Evolutionary conservation across 2,329 filamentous ascomycete genomes (phyloP), one percentile per base, ranked within the genome.

Genomic region (Fusarium marasasianum): DNA sequence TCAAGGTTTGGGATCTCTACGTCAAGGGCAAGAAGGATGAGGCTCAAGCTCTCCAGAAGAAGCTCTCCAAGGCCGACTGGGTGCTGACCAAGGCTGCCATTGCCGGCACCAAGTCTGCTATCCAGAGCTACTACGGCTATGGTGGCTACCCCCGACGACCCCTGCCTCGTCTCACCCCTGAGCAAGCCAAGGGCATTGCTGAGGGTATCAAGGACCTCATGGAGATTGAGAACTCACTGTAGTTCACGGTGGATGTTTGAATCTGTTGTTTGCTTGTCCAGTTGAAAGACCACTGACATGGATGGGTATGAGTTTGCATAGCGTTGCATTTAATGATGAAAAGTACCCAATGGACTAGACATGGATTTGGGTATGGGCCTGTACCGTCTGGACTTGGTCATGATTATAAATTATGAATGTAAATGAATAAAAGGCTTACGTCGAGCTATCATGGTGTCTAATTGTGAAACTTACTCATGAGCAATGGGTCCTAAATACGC

Each of bases 1-100:
- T 93, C 56, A 90, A 89, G 80, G 90, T 97, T 35, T 95, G 93
- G 92, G 88, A 94, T 79, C 86, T 96, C 61, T 96, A 92, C 81
- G 86, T 86, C 14, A 87, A 91, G 77, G 94, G 93, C 48, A 92
- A 94, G 84, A 88, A 87, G 63, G 91, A 93, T 43, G 93, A 97
- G 84, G 92, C 94, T 12, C 88, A 92, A 76, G 89, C 88, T 74
- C 84, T 95, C 79, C 94, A 97, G 81, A 93, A 92, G 82, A 83
- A 92, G n/a, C 88, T 97, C 71, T 91, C 92, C 78, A 91, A 91
- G 79, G 92, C 92, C 38, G 94, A 97, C 82, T 97, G 94, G 94
- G 91, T 92, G 48, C 85, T 96, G 62, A 96, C 94, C 71, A 95
- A 95, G 84, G 87, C 92, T 1, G 93, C 93, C 51, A 94, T 96